These are phyloP conservation scores for Drechslerella coelobrocha DNA, from an alignment of 2,329 filamentous ascomycete genomes.

Conservation along the genomic window DNA sequence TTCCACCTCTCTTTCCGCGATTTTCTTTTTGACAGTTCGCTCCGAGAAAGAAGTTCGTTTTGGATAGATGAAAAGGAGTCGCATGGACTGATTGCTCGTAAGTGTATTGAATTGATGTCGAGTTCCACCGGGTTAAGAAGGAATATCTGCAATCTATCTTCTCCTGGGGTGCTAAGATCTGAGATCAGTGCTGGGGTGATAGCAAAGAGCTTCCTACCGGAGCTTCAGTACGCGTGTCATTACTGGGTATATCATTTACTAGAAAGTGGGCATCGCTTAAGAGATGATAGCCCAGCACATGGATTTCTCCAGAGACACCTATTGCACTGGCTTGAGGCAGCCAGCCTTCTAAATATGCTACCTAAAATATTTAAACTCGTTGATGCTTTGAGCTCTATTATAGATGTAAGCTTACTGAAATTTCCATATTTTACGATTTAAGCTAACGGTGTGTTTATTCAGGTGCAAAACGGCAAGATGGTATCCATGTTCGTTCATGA, in stretches of 20 bases:
- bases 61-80: constrained; percentile 12
- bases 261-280: constrained; percentile 55
- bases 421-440: neutral
- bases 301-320: constrained; percentile 56
- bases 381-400: neutral
- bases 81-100: neutral
- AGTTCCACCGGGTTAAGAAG: constrained; percentile 52
- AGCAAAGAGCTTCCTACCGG: constrained; percentile 55
- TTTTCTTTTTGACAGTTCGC: constrained; percentile 1
- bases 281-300: constrained; percentile 54
- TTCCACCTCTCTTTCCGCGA: constrained; percentile 17
- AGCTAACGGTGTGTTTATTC: neutral
- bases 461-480: neutral
- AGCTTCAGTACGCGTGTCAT: constrained; percentile 57
- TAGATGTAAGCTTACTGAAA: neutral
- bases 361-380: constrained; percentile 50
- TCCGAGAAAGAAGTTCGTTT: neutral
- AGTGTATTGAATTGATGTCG: constrained; percentile 56
- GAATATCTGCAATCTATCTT: constrained; percentile 55
- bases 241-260: constrained; percentile 57
- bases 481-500: neutral
- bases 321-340: constrained; percentile 58
- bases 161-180: constrained; percentile 32
- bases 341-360: constrained; percentile 55
- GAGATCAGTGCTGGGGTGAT: constrained; percentile 50